Conservation (phyloP, 768 basidiomycete genomes). For the Leucosporidium scottii region DNA sequence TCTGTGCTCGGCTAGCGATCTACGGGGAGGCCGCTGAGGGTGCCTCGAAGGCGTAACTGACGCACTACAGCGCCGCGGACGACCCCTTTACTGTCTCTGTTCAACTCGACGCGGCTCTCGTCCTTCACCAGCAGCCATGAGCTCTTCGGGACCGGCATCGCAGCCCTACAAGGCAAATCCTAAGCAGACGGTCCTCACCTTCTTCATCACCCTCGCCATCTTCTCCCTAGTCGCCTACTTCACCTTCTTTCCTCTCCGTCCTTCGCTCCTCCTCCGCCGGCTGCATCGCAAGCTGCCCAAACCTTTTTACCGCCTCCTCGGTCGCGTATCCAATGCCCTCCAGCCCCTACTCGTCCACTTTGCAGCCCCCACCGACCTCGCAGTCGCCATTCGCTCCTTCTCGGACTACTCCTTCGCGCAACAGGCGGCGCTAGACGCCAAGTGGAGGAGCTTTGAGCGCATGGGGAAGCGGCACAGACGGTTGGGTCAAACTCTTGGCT, state of each 20-base stretch:
- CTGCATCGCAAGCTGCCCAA: background rate
- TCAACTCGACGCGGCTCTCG: too few species aligned
- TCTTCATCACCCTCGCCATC: conserved; percentile 14
- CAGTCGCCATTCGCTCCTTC: conserved; percentile 15
- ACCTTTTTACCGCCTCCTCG: background rate
- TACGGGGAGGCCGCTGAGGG: too few species aligned
- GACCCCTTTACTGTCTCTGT: too few species aligned
- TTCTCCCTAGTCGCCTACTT: conserved; percentile 9
- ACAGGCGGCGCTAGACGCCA: conserved; percentile 2
- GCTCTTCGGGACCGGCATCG: too few species aligned
- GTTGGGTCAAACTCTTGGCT: conserved; percentile 5
- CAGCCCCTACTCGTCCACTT: background rate
- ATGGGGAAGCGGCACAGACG: background rate
- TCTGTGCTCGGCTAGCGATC: too few species aligned
- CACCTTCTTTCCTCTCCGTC: background rate
- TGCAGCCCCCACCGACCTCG: conserved; percentile 4
- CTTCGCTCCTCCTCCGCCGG: background rate
- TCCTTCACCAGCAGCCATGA: too few species aligned
- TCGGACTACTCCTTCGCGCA: conserved; percentile 7
- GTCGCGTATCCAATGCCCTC: background rate
- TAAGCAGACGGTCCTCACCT: conserved; percentile 3
- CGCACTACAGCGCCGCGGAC: too few species aligned
- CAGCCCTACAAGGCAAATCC: too few species aligned
- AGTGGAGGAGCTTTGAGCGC: conserved; percentile 10
- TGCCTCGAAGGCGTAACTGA: too few species aligned